Base-by-base conservation (phyloP, 169 alveolate species). In the Fabrea salina region DNA sequence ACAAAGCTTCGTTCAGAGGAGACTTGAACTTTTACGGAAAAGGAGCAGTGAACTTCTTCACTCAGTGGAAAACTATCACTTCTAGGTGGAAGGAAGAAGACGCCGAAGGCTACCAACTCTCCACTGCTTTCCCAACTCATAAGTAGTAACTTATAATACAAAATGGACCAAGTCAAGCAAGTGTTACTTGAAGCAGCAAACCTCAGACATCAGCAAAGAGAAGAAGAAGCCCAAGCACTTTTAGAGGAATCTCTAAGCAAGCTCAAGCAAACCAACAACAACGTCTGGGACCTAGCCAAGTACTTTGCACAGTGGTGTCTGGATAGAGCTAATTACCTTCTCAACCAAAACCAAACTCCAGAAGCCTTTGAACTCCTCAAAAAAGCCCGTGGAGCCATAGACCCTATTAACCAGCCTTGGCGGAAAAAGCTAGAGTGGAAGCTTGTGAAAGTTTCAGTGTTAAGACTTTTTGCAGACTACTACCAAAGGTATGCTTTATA, bases 1-100 rank as follows among this genome's bases (percentile, higher is more conserved):
- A 84, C 78, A 91, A 93, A 82, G 78, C 82, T 41, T 86, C 94
- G 22, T 88, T 90, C 75, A 79, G 87, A 67, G 97, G 96, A 35
- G 94, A 88, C 41, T 68, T 81, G 77, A 94, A 91, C 85, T 91
- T 94, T 92, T 91, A 94, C 53, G 97, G 97, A 25, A 94, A 90
- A 86, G 88, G 87, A 4, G 85, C 84, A 7, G 58, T 85, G 40
- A 50, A 75, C 81, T 93, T 93, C 89, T 93, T 57, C 82, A 91
- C 96, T 49, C 83, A 90, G 90, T 78, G 85, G 91, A 93, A 93
- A 86, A 93, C 97, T 2, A 84, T 93, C 61, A 93, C 97, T 40
- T 66, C 93, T 19, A 89, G 95, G 64, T 93, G 97, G 97, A 90
- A 89, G n/a, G 25, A 30, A 25, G 67, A 43, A 2, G 32, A 13